phyloP scores from a whole-genome alignment of 495 filamentous ascomycete genomes.

The Tirmania nivea region DNA sequence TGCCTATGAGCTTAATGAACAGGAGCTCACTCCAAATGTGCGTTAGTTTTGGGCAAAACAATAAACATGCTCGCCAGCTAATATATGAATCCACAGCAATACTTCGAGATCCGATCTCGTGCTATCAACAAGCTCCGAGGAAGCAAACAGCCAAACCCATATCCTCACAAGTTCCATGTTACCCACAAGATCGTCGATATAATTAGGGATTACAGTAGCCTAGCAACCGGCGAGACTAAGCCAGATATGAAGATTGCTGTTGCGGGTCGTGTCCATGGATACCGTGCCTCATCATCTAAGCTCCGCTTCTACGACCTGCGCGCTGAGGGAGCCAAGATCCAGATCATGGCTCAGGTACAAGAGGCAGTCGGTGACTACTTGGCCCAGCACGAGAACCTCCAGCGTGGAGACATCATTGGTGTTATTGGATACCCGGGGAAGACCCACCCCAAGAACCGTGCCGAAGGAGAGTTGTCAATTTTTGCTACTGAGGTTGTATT shows the following conservation, averaged over 20 bases:
- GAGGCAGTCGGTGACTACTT: slow-evolving; percentile 26
- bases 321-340: slow-evolving; percentile 61
- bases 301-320: slow-evolving; percentile 86
- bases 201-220: slow-evolving; percentile 44
- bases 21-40: slow-evolving; percentile 76
- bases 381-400: slow-evolving; percentile 65
- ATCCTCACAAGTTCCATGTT: slow-evolving; percentile 92
- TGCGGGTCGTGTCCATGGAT: slow-evolving; percentile 72
- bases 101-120: slow-evolving; percentile 85
- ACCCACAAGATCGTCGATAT: slow-evolving; percentile 59
- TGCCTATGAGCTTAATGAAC: slow-evolving; percentile 46
- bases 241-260: slow-evolving; percentile 50
- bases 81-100: slow-evolving; percentile 39
- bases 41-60: slow-evolving; percentile 16
- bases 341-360: slow-evolving; percentile 79
- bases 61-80: background rate
- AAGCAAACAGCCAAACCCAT: slow-evolving; percentile 64
- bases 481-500: slow-evolving; percentile 73
- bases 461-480: slow-evolving; percentile 68
- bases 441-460: slow-evolving; percentile 67
- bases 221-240: slow-evolving; percentile 68
- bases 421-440: slow-evolving; percentile 76
- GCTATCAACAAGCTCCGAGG: slow-evolving; percentile 66
- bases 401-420: slow-evolving; percentile 75
- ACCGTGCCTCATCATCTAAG: slow-evolving; percentile 61